Base-by-base conservation (phyloP, 2,329 filamentous ascomycete species). In the Ophiocordyceps sinensis region DNA sequence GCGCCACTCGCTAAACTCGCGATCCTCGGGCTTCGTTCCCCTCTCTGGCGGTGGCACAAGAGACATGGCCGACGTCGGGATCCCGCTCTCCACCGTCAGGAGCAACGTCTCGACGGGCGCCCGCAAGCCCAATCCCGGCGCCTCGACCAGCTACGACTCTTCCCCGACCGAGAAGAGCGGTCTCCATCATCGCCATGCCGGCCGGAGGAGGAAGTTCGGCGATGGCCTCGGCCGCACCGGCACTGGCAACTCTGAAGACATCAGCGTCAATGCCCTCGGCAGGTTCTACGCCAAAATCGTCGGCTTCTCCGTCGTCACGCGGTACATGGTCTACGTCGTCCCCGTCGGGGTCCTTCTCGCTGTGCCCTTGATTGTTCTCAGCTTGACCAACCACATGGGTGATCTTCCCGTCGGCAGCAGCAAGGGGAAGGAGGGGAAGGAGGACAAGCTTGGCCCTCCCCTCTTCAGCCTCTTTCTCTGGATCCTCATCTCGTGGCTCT, bases 401-500 rank as follows among this genome's bases (percentile, higher is more conserved):
- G 54, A 65, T 26, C 49, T 67, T 26, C 47, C 43, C 3, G 54
- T 71, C 13, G 68, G 65, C 37, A 48, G 49, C 28, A 55, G 49
- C 17, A 49, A 47, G 36, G 31, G 19, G 11, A 43, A 42, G 34
- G 5, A 40, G 39, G 19, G 40, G 34, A 15, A 36, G 23, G 13
- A 15, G 2, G 17, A 32, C 8, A 19, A 23, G 4, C 21, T 14
- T n/a, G 70, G 68, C 1, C 67, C 73, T 9, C 63, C 67, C 5
- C 64, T 82, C 10, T 74, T 79, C 51, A 59, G 70, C 38, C 65
- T 85, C 38, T 82, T 82, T 51, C 62, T 80, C 38, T 82, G 79
- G 80, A 70, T 84, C 49, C 74, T 82, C 53, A 66, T 80, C 40
- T 67, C 79, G 30, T 85, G 80, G 80, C 59, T 79, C 32, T 68